Base-by-base conservation (phyloP, 306 rosid species). In the Fagus crenata region DNA sequence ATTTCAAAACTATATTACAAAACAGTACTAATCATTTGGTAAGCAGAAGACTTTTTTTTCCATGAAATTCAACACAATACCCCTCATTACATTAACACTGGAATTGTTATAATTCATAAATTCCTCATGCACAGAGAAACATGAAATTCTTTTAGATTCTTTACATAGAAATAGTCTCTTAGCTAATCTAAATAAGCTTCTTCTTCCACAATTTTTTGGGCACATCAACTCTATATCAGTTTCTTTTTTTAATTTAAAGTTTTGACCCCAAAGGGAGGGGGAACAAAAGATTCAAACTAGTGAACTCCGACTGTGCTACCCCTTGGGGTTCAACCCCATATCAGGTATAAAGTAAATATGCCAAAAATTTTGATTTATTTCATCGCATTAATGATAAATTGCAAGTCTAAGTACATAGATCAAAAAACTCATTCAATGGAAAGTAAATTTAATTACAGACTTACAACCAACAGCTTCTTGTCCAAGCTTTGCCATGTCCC, bases 401-500 rank as follows among this genome's bases (percentile, higher is more conserved):
- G 11, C 6, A 58, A 58, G 33, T 58, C 36, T 18, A 58, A 31
- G 11, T 58, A 28, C 15, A 58, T 58, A 58, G 32, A 58, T 32
- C 22, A 35, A 58, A 18, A 35, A 2, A 33, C 43, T 39, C 71
- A 65, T 13, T 13, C 49, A 0, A 40, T 75, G 78, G 53, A 80
- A 69, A 60, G 51, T 59, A 80, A 74, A 49, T 33, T 49, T 53
- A 61, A 63, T 69, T 46, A 75, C 49, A 75, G 81, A 92, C 97
- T 89, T 86, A 91, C 99, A 85, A 81, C 36, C 86, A 69, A 71
- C 76, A 63, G 85, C 53, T 76, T 87, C 93, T 78, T 91, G 97
- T 84, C 99, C 97, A 77, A 96, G 93, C 88, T 88, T 91, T 77
- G 97, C 91, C 97, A 92, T 96, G 87, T 96, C 97, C 99, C 99